A percentile compares a stretch with the other conserved stretches of the same genome.
phyloP scores from a whole-genome alignment of 176 grass and related monocot genomes.

The Aegilops speltoides region DNA sequence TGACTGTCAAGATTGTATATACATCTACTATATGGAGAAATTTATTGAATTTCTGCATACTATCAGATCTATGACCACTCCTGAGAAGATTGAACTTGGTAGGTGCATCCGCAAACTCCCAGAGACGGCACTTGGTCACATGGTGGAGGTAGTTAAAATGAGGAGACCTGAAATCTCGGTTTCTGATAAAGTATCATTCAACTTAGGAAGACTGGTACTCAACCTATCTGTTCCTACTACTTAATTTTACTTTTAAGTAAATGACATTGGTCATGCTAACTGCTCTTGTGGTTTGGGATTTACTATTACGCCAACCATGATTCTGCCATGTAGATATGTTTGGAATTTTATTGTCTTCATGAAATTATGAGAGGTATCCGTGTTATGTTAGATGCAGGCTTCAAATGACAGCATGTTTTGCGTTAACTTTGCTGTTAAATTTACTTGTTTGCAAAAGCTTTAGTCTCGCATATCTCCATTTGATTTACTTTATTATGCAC shows the following conservation, averaged over 20 bases:
- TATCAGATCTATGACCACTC: conserved; percentile 61
- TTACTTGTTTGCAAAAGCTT: neutral
- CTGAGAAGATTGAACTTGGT: conserved; percentile 70
- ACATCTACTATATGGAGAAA: neutral
- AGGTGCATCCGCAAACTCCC: conserved; percentile 68
- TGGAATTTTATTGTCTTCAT: neutral
- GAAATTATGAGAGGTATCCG: neutral
- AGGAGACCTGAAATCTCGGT: conserved; percentile 35
- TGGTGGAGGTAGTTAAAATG: conserved; percentile 50
- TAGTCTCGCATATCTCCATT: neutral
- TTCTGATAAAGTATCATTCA: conserved; percentile 51
- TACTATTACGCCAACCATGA: conserved; percentile 6
- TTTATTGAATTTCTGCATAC: conserved; percentile 31
- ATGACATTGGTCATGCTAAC: neutral
- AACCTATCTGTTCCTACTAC: neutral
- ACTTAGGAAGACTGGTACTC: conserved; percentile 59
- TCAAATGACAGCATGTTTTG: neutral
- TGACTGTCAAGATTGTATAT: neutral
- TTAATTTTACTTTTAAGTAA: neutral
- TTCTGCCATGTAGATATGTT: neutral
- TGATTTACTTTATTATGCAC: neutral
- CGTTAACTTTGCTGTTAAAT: neutral
- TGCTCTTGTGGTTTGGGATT: neutral
- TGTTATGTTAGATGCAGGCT: neutral
- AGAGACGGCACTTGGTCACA: conserved; percentile 43